A percentile compares a stretch with the other conserved stretches of the same genome.
phyloP scores from a whole-genome alignment of 2,329 filamentous ascomycete genomes.

The Xylaria hypoxylon region DNA sequence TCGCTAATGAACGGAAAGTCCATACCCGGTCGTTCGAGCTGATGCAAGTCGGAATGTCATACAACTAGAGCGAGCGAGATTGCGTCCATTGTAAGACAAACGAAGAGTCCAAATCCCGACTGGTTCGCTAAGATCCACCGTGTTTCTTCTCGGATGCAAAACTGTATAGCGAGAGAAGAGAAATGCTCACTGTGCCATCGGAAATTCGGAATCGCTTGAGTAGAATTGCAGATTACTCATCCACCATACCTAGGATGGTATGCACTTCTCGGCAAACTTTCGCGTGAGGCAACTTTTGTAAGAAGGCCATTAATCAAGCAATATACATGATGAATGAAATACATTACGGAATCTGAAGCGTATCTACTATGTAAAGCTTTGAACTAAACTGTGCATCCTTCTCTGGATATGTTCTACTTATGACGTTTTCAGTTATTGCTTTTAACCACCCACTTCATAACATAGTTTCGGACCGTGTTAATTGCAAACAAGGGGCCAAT shows the following conservation, averaged over 20 bases:
- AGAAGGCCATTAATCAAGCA: background rate
- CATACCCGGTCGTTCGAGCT: conserved; percentile 19
- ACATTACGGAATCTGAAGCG: background rate
- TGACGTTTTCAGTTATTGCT: background rate
- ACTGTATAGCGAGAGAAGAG: conserved; percentile 1
- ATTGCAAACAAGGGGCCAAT: background rate
- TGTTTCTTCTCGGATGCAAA: conserved; percentile 1
- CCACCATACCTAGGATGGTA: background rate
- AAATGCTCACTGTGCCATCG: conserved; percentile 10
- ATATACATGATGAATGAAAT: background rate
- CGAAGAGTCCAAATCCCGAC: conserved; percentile 21
- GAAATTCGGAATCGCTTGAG: background rate
- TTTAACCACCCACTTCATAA: background rate
- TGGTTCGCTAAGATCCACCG: conserved; percentile 16
- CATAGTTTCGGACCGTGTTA: background rate
- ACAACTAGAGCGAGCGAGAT: conserved; percentile 5
- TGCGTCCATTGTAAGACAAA: conserved; percentile 30
- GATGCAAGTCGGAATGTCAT: conserved; percentile 21
- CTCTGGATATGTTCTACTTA: no score
- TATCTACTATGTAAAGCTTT: background rate
- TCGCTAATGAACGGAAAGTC: background rate
- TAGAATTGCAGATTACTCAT: conserved; percentile 10
- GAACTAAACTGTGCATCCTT: background rate
- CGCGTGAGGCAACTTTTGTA: background rate
- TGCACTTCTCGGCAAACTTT: conserved; percentile 16